Percentiles rank a stretch among this genome's conserved stretches.
Evolutionary conservation across 208 protist genomes (phyloP).

Genomic region (Crithidia sp.): DNA sequence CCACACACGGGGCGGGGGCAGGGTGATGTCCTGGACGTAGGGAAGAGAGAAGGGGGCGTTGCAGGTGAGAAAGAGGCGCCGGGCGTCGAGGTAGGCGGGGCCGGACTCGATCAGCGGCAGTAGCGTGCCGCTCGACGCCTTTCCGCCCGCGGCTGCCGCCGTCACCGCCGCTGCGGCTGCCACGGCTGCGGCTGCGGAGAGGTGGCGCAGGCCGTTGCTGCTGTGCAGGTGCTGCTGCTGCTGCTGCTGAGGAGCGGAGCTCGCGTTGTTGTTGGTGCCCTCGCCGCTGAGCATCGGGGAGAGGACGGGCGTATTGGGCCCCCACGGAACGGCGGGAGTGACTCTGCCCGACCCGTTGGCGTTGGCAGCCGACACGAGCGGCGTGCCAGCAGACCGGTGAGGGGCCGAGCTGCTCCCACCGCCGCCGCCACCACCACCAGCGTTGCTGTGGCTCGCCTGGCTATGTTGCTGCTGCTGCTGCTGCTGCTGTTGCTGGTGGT

Average conservation of each 20-base stretch:
- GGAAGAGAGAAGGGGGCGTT: slow-evolving; percentile 82
- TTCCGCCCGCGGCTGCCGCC: not conserved
- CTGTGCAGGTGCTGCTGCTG: slow-evolving; percentile 21
- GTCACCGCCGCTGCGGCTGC: slow-evolving; percentile 3
- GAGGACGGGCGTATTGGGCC: slow-evolving; percentile 19
- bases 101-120: slow-evolving; percentile 7
- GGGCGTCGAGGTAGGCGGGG: slow-evolving; percentile 40
- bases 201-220: slow-evolving; percentile 22
- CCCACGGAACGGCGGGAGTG: slow-evolving; percentile 18
- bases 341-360: slow-evolving; percentile 4
- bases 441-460: slow-evolving; percentile 19
- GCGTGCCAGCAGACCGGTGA: slow-evolving; percentile 4
- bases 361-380: slow-evolving; percentile 17
- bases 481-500: slow-evolving; percentile 31
- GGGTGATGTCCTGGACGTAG: slow-evolving; percentile 66
- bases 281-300: slow-evolving; percentile 9
- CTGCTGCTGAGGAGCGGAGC: not conserved
- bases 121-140: slow-evolving; percentile 4
- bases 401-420: slow-evolving; percentile 6
- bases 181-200: slow-evolving; percentile 3
- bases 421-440: slow-evolving; percentile 4
- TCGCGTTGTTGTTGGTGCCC: not conserved
- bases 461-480: slow-evolving; percentile 18
- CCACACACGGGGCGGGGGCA: slow-evolving; percentile 36
- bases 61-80: slow-evolving; percentile 59